Evolutionary conservation across 257 asterid species (phyloP), one percentile per base, ranked within the genome.

Genomic region (Nicotiana otophora): DNA sequence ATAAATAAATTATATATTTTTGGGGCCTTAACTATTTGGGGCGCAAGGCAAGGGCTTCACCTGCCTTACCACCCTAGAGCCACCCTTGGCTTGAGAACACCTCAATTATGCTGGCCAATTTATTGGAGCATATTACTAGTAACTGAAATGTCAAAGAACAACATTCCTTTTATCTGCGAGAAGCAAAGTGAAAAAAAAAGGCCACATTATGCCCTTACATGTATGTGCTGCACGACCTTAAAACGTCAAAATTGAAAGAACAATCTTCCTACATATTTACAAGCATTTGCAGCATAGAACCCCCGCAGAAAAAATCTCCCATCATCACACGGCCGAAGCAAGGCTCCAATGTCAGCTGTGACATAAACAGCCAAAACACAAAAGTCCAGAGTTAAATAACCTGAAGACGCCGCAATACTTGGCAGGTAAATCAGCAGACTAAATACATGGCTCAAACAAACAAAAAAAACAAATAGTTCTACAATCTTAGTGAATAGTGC

Each of bases 261-360:
- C 9, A 4, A 70, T 51, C 63, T 75, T 51, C 64, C 80, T 75
- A 75, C 28, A 28, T 75, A 75, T 75, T 75, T 75, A 51, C 80
- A 75, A 74, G 16, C 16, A 3, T 75, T 51, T 75, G 80, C 53
- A 14, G 80, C 63, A 75, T 28, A 75, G 53, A 15, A 26, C 28
- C 16, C 78, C 63, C 7, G 4, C 23, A 12, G 5, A 16, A 15
- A 75, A 28, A 42, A 46, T 3, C 8, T 4, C 20, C 80, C 28
- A 28, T 51, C 48, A 28, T 51, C 80, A 26, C 16, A 15, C 36
- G 4, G 28, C 23, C 77, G 30, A 70, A 39, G 78, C 78, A 70
- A 42, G 58, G 61, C 55, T 4, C 80, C 80, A 15, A 75, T 15
- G 80, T 75, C 46, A 75, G 28, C 80, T 75, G 17, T 26, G 5